Conservation (phyloP, 2,329 filamentous ascomycete genomes). For the Botrytis elliptica region DNA sequence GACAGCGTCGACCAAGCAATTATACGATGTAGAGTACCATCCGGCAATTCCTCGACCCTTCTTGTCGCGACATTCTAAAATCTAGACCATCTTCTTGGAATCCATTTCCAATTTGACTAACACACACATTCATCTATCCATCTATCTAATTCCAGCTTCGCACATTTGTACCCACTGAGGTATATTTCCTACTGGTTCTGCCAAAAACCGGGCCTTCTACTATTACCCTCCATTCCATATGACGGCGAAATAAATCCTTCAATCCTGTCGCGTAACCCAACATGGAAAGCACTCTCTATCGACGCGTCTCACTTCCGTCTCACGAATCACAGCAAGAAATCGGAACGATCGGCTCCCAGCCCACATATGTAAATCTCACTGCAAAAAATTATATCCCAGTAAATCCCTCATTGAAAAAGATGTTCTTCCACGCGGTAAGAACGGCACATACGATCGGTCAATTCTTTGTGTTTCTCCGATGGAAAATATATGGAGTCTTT, state of each 20-base stretch:
- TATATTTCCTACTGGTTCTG: conserved; percentile 16
- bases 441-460: background rate
- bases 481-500: background rate
- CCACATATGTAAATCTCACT: conserved; percentile 4
- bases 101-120: background rate
- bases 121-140: background rate
- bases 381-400: background rate
- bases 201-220: background rate
- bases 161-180: conserved; percentile 3
- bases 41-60: background rate
- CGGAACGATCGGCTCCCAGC: conserved; percentile 4
- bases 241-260: background rate
- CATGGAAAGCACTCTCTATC: background rate
- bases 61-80: background rate
- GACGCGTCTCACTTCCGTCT: background rate
- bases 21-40: background rate
- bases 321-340: background rate
- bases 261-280: background rate
- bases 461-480: background rate
- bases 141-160: background rate
- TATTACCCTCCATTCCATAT: background rate
- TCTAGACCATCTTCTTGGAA: background rate
- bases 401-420: conserved; percentile 18
- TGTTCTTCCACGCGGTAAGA: conserved; percentile 1
- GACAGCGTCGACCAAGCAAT: background rate